Evolutionary conservation across 2,329 filamentous ascomycete species (phyloP).

Genomic region (Gaeumannomyces sp.): DNA sequence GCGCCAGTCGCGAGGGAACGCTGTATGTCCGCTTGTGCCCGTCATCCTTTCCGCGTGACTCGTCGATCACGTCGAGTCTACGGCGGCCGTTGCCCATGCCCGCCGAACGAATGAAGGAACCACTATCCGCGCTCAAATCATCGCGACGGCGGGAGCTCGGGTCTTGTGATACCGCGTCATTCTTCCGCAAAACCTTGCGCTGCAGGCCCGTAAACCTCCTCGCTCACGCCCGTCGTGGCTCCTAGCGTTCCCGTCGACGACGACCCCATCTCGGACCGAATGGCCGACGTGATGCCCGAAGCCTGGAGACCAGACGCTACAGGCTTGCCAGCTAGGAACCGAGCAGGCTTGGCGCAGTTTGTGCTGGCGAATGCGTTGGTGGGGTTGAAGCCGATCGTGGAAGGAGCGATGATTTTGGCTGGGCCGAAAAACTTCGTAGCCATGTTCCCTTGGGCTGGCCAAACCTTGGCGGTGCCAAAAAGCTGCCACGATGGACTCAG

Average conservation of each 20-base stretch:
- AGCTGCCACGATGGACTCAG: too few species aligned
- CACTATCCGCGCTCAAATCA: conserved; percentile 43
- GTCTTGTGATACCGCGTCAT: conserved; percentile 58
- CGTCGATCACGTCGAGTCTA: conserved; percentile 24
- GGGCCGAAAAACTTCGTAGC: conserved; percentile 41
- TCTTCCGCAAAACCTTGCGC: conserved; percentile 84
- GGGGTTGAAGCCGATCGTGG: conserved; percentile 31
- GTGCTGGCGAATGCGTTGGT: conserved; percentile 59
- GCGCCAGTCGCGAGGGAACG: conserved; percentile 20
- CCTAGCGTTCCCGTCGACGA: conserved; percentile 77
- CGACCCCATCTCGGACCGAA: conserved; percentile 94
- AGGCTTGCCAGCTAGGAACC: conserved; percentile 69
- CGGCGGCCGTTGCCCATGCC: conserved; percentile 33
- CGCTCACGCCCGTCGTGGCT: conserved; percentile 83
- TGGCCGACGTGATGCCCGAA: conserved; percentile 91
- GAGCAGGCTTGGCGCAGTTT: conserved; percentile 49
- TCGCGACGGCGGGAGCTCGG: conserved; percentile 53
- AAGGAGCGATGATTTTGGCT: conserved; percentile 31
- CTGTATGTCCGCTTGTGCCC: conserved; percentile 32
- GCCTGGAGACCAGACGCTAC: conserved; percentile 89
- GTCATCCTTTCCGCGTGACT: conserved; percentile 28
- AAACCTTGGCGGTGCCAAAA: too few species aligned
- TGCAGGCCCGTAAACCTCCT: conserved; percentile 90
- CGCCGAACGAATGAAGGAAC: conserved; percentile 34
- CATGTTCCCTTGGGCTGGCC: too few species aligned